Base-by-base conservation (phyloP, 306 rosid species). In the Sechiopsis laciniata region DNA sequence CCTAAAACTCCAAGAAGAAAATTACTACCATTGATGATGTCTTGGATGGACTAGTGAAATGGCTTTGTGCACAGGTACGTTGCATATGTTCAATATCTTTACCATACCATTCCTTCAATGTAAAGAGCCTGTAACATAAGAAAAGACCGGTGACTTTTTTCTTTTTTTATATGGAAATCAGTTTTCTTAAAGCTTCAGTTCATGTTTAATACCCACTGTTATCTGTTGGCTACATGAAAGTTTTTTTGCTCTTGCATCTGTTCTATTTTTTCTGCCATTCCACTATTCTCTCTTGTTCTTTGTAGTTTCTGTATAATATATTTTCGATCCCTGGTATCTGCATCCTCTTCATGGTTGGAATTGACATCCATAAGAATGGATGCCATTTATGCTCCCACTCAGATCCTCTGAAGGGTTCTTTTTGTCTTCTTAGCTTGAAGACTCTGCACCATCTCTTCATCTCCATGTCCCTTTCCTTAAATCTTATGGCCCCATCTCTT, bases 31-130 rank as follows among this genome's bases (percentile, higher is more conserved):
- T 91, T 76, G 95, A 88, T 82, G 96, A 95, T 81, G 92, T 91
- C 77, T 82, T 95, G 88, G 84, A 81, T 76, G 96, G 91, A 72
- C 76, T 95, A 87, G 97, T 95, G 56, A 91, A 91, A 57, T 95
- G 99, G 99, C 97, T 95, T 46, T 95, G 97, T 82, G 99, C 87
- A 35, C 96, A 95, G 99, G 99, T 89, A 75, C 78, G 3, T 62
- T 11, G n/a, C 69, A 12, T 45, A 45, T 67, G 79, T 66, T 71
- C 62, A 26, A 29, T 52, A 32, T 0, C 61, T 26, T 45, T 67
- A 32, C 37, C 37, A 32, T 32, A 45, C 72, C 72, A 67, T 45
- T 9, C 22, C 55, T 66, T 20, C 37, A 2, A 67, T 45, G 55
- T 67, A 32, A 3, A 32, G n/a, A 5, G 72, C 55, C 32, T 19